Base-by-base conservation (phyloP, 2,329 filamentous ascomycete genomes). In the Cladophialophora carrionii region DNA sequence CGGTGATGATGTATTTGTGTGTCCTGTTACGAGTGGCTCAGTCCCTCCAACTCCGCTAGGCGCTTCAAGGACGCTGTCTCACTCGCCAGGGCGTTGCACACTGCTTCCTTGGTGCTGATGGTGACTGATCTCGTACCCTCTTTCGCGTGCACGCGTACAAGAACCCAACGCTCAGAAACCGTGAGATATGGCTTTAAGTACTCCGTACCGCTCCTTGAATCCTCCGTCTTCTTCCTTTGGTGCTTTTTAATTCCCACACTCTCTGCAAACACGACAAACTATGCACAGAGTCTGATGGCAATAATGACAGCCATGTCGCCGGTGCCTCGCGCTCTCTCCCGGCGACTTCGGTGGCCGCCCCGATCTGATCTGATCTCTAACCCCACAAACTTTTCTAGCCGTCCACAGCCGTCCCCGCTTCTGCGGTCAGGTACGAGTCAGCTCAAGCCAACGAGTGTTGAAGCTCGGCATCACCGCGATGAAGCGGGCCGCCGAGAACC, bases 361-460 rank as follows among this genome's bases (percentile, higher is more conserved):
- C 22, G 43, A 49, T 60, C 57, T 24, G 57, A 53, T 60, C 57
- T 1, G 57, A 49, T 53, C 31, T 37, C 43, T 53, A 53, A 43
- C 57, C 57, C 57, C 57, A 60, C 57, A 60, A 60, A 26, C 48
- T 51, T 51, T 51, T 12, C 48, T 51, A 51, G 9, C 10, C 48
- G 26, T 29, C 3, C 26, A 6, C 6, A 29, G 26, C 26, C 22
- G 1, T 26, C 48, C 22, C 48, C 22, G 24, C 46, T 51, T 12
- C 20, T 22, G 12, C 24, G 37, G 46, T 26, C 22, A 51, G 48
- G 22, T 29, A 51, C 56, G 56, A 49, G 56, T 58, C 56, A 58
- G 56, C 43, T 46, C 24, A 49, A 32, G 14, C 56, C 5, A 37
- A 6, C 14, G 14, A 37, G 4, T 26, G 37, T 51, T 6, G 22